phyloP scores from a whole-genome alignment of 202 grass and related monocot genomes.

The Panicum hallii region DNA sequence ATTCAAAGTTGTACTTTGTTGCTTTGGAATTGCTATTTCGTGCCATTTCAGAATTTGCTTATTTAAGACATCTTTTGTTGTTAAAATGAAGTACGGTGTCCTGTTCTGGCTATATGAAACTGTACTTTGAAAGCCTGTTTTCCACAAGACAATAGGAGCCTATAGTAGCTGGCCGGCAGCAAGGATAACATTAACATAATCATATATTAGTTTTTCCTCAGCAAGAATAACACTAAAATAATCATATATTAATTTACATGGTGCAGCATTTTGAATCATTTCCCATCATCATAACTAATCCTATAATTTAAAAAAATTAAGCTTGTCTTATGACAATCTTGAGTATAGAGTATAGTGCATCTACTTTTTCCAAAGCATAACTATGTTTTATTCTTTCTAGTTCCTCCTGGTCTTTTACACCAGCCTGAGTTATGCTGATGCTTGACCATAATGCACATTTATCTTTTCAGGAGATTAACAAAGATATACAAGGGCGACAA shows the following conservation, averaged over 20 bases:
- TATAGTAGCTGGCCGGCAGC: not conserved
- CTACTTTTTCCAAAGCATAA: slow-evolving; percentile 31
- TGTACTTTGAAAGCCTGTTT: not conserved
- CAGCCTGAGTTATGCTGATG: slow-evolving; percentile 19
- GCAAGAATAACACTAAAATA: slow-evolving; percentile 19
- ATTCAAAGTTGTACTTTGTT: slow-evolving; percentile 38
- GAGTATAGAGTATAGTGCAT: slow-evolving; percentile 24
- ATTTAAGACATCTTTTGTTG: slow-evolving; percentile 14
- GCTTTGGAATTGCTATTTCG: not conserved
- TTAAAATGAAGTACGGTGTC: not conserved
- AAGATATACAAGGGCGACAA: slow-evolving; percentile 37
- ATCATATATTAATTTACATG: not conserved
- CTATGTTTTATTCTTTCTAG: not conserved
- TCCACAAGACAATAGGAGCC: not conserved
- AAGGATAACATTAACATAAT: slow-evolving; percentile 1
- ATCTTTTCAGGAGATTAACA: slow-evolving; percentile 54
- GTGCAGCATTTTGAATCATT: slow-evolving; percentile 11
- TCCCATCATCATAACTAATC: not conserved
- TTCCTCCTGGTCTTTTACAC: slow-evolving; percentile 6
- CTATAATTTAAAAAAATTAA: not conserved
- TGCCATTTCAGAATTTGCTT: slow-evolving; percentile 9
- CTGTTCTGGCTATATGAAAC: not conserved
- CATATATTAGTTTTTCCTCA: slow-evolving; percentile 20
- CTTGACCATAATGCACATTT: slow-evolving; percentile 22
- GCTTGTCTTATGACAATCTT: slow-evolving; percentile 13